Evolutionary conservation across 1,284 basidiomycete species (phyloP), one percentile per base, ranked within the genome.

Genomic region (Microbotryum silenes-acaulis): DNA sequence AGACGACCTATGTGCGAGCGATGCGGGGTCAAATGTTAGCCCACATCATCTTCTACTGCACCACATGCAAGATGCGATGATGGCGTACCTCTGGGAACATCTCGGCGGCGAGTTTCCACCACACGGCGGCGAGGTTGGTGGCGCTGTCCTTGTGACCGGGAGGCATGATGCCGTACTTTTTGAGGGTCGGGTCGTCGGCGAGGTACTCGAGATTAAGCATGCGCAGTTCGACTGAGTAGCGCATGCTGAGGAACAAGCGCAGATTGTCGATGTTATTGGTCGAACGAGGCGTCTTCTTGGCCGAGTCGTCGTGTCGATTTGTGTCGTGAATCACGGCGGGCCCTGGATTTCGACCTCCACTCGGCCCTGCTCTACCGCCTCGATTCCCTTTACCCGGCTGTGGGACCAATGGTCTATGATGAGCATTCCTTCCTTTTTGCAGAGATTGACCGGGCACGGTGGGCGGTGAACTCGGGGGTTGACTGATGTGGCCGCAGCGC

Each of bases 31-130:
- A 29, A 20, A 18, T 29, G 37, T 25, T 10, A 54, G 53, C 29
- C 7, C 14, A n/a, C 8, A 9, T 52, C 7, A 25, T 21, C 56
- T 48, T 27, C 37, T 20, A 51, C 29, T 25, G 3, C 25, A 25
- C 25, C 25, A 25, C 25, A 25, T 25, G 2, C 25, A 25, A 25
- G 25, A 25, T 25, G 25, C 27, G 27, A 27, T 27, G 6, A 27
- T 27, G 27, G 27, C 27, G 27, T 70, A 88, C 88, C 66, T 84
- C 81, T 31, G 91, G 90, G 68, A 83, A 84, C 50, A 90, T 81
- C 69, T 87, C 82, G 27, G 82, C 80, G 9, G 88, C 88, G 21
- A 92, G 79, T 76, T 92, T 93, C 78, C 90, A 89, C 46, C 92
- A 83, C 27, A 90, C 89, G 8, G 85, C 82, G 2, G 85, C 83